Evolutionary conservation across 345 rosid species (phyloP).

Genomic region (Eucalyptus melliodora): DNA sequence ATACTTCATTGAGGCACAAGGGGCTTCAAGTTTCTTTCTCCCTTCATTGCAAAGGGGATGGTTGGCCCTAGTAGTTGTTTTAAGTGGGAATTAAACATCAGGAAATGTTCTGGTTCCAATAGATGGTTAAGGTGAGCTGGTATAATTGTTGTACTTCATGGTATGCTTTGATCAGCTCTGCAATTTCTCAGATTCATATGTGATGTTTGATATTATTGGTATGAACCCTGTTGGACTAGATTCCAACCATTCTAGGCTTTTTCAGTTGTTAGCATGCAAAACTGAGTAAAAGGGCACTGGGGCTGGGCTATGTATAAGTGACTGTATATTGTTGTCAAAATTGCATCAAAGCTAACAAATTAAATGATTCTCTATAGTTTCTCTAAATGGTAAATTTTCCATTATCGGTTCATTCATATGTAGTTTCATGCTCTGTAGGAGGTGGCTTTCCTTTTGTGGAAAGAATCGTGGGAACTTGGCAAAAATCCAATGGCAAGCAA

Average conservation of each 20-base stretch:
- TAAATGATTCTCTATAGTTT: neutral
- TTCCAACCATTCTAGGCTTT: neutral
- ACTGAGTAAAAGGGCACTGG: neutral
- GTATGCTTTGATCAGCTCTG: neutral
- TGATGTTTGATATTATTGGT: neutral
- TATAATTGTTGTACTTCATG: neutral
- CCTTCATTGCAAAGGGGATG: neutral
- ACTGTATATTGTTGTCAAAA: neutral
- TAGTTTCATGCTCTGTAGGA: constrained; percentile 32
- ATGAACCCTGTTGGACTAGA: neutral
- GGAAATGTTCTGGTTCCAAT: neutral
- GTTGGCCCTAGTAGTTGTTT: neutral
- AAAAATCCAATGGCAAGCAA: constrained; percentile 95
- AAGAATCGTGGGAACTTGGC: constrained; percentile 89
- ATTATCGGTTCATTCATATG: neutral
- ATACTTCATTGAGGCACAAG: neutral
- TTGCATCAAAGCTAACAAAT: neutral
- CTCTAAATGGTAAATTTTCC: neutral
- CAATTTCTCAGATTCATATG: neutral
- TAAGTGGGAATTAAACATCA: neutral
- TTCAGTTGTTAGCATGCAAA: neutral
- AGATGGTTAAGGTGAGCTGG: neutral
- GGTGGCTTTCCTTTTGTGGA: constrained; percentile 93
- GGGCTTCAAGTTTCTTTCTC: neutral
- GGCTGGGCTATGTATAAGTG: neutral